phyloP scores from a whole-genome alignment of 495 filamentous ascomycete species.

The Xylaria intraflava region DNA sequence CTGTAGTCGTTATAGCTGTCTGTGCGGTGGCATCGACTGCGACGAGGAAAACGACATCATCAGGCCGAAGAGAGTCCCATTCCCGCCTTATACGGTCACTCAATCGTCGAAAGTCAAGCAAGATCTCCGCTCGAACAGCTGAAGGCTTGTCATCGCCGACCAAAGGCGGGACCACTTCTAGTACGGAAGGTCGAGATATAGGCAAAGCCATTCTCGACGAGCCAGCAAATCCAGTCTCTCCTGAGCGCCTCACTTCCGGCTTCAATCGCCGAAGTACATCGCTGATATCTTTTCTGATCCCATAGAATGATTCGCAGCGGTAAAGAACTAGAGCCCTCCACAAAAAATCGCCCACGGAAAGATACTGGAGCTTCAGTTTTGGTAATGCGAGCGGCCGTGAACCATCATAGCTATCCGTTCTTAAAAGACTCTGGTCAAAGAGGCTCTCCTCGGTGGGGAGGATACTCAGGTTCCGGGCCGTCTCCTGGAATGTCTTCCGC shows the following conservation, averaged over 20 bases:
- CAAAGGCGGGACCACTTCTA: constrained; percentile 75
- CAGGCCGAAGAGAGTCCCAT: constrained; percentile 84
- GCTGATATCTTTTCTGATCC: constrained; percentile 86
- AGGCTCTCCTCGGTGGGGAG: constrained; percentile 78
- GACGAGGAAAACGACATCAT: constrained; percentile 86
- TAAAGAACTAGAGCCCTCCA: constrained; percentile 88
- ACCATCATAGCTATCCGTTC: constrained; percentile 85
- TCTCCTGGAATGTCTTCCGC: constrained; percentile 77
- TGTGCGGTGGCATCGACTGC: constrained; percentile 57
- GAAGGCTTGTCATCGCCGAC: constrained; percentile 86
- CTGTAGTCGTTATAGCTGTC: constrained; percentile 49
- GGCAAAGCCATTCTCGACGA: constrained; percentile 89
- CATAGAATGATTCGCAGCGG: constrained; percentile 88
- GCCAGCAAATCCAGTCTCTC: constrained; percentile 67
- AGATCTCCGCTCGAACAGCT: constrained; percentile 77
- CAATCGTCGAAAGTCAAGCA: constrained; percentile 76
- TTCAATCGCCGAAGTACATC: constrained; percentile 70
- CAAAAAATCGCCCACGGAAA: constrained; percentile 90
- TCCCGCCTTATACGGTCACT: constrained; percentile 69
- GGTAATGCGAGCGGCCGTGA: constrained; percentile 85
- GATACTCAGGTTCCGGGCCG: constrained; percentile 59
- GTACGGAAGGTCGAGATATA: constrained; percentile 77
- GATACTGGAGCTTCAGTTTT: constrained; percentile 91
- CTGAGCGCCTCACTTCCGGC: constrained; percentile 56
- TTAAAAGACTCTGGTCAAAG: constrained; percentile 77